Evolutionary conservation across 768 basidiomycete species (phyloP).

Genomic region (Macrolepiota dolichaula): DNA sequence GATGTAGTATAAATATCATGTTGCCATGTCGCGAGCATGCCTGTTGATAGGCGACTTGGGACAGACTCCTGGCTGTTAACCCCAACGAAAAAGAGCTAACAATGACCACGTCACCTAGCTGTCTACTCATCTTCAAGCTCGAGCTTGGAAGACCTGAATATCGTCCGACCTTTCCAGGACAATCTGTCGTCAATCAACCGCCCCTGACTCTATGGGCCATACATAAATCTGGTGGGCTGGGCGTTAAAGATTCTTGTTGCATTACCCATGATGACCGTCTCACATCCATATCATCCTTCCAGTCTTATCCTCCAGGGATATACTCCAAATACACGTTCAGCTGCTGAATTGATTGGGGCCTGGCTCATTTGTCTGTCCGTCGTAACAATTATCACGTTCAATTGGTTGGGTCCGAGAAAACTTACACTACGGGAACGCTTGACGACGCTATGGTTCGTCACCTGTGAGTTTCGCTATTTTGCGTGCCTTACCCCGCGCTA

Average conservation of each 20-base stretch:
- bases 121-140: too few relatives aligned
- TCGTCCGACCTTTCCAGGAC: too few relatives aligned
- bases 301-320: background rate
- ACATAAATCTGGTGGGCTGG: background rate
- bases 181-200: too few relatives aligned
- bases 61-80: too few relatives aligned
- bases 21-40: too few relatives aligned
- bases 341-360: slow-evolving; percentile 5
- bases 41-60: too few relatives aligned
- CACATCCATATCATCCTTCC: slow-evolving; percentile 12
- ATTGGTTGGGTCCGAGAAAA: slow-evolving; percentile 10
- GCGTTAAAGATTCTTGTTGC: background rate
- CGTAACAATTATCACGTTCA: background rate
- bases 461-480: background rate
- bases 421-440: slow-evolving; percentile 4
- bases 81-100: too few relatives aligned
- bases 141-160: too few relatives aligned
- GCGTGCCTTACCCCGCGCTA: background rate
- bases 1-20: too few relatives aligned
- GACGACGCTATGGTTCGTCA: slow-evolving; percentile 12
- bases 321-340: slow-evolving; percentile 10
- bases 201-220: too few relatives aligned
- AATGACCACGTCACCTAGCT: too few relatives aligned
- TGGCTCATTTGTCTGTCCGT: slow-evolving; percentile 4
- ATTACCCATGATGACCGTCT: background rate